phyloP scores from a whole-genome alignment of 2,329 filamentous ascomycete species.

The Neoscytalidium dimidiatum region DNA sequence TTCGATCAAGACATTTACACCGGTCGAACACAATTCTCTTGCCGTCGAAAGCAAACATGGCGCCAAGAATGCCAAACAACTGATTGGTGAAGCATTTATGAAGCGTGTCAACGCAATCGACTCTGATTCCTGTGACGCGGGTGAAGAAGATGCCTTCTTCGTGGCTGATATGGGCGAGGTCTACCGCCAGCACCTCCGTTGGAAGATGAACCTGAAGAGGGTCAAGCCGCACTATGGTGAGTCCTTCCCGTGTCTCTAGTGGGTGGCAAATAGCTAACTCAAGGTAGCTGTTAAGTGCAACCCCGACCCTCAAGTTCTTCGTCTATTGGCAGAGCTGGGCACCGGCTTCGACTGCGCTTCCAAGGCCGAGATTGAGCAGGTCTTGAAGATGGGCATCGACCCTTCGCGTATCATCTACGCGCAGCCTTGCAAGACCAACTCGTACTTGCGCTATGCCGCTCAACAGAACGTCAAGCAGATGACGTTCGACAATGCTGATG shows the following conservation, averaged over 20 bases:
- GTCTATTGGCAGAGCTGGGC: constrained; percentile 82
- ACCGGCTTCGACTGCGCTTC: constrained; percentile 98
- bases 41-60: constrained; percentile 43
- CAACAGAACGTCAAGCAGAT: constrained; percentile 89
- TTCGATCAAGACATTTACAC: constrained; percentile 35
- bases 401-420: constrained; percentile 96
- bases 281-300: constrained; percentile 92
- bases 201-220: constrained; percentile 90
- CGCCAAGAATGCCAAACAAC: constrained; percentile 64
- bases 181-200: constrained; percentile 96
- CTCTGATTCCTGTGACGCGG: constrained; percentile 82
- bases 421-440: constrained; percentile 99
- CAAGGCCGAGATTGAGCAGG: constrained; percentile 94
- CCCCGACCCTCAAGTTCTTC: constrained; percentile 85
- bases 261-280: constrained; percentile 27
- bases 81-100: constrained; percentile 87
- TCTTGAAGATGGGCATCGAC: constrained; percentile 78
- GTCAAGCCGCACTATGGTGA: constrained; percentile 95
- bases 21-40: constrained; percentile 12
- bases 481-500: constrained; percentile 98
- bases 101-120: constrained; percentile 82
- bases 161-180: constrained; percentile 97
- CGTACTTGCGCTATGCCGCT: constrained; percentile 89
- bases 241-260: constrained; percentile 30
- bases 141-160: constrained; percentile 97